These are phyloP conservation scores for Marchantia polymorpha DNA, from an alignment of 225 moss, liverwort and hornwort species.

Conservation along the genomic window DNA sequence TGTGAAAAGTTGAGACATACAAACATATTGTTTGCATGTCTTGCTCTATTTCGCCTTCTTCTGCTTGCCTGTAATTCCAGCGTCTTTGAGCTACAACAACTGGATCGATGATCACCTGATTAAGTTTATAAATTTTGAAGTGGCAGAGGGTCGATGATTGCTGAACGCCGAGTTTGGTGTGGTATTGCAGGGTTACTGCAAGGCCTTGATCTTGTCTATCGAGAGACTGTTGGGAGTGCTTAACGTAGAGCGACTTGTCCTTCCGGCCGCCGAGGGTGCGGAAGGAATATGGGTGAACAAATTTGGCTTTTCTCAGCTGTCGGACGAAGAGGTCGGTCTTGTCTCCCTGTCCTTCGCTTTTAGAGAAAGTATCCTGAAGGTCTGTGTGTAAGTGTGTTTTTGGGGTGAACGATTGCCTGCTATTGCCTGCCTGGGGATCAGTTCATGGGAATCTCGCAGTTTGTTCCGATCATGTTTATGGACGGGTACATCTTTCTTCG, in stretches of 20 bases:
- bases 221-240: slow-evolving; percentile 79
- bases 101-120: too few species aligned
- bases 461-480: background rate
- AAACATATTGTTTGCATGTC: too few species aligned
- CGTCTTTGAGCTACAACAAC: background rate
- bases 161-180: background rate
- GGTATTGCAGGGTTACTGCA: slow-evolving; percentile 72
- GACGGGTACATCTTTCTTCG: background rate
- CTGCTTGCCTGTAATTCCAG: background rate
- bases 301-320: slow-evolving; percentile 60
- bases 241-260: slow-evolving; percentile 64
- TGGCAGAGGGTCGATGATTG: background rate
- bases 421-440: background rate
- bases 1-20: too few species aligned
- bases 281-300: slow-evolving; percentile 81
- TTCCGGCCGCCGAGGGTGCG: slow-evolving; percentile 70
- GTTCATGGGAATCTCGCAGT: too few species aligned
- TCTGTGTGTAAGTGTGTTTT: background rate
- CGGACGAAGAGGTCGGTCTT: slow-evolving; percentile 60
- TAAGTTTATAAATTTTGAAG: background rate
- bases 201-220: slow-evolving; percentile 70
- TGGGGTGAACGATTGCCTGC: background rate
- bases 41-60: background rate
- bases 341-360: background rate
- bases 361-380: too few species aligned